Evolutionary conservation across 768 basidiomycete genomes (phyloP).

Genomic region (Termitomyces sp.): DNA sequence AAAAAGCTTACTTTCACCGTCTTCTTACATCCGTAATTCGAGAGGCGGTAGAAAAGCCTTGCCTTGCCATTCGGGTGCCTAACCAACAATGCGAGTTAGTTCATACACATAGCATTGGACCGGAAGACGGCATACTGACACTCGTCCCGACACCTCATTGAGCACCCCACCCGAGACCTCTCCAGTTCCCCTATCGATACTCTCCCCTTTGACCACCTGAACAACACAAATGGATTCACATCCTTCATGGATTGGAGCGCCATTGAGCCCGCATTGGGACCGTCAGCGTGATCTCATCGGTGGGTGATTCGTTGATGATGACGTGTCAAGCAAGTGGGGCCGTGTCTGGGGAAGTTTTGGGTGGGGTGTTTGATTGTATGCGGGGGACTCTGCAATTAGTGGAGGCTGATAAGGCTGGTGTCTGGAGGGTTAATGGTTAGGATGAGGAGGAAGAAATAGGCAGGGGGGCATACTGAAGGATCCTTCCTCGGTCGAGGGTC

Average conservation of each 20-base stretch:
- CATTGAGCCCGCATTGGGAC: slow-evolving; percentile 78
- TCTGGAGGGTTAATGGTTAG: slow-evolving; percentile 28
- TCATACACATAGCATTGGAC: neutral
- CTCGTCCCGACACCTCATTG: slow-evolving; percentile 64
- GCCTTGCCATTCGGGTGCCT: slow-evolving; percentile 73
- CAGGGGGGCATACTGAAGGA: slow-evolving; percentile 38
- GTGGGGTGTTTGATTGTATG: slow-evolving; percentile 61
- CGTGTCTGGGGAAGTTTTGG: slow-evolving; percentile 90
- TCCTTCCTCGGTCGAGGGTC: slow-evolving; percentile 51
- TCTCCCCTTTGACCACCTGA: slow-evolving; percentile 74
- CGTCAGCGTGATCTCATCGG: slow-evolving; percentile 57
- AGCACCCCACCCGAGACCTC: slow-evolving; percentile 49
- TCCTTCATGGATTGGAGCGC: slow-evolving; percentile 59
- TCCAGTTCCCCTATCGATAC: slow-evolving; percentile 48
- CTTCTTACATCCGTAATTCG: slow-evolving; percentile 56
- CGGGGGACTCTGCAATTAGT: slow-evolving; percentile 59
- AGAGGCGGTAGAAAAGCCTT: slow-evolving; percentile 65
- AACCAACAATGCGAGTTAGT: neutral
- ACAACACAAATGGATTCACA: slow-evolving; percentile 65
- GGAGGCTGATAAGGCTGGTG: slow-evolving; percentile 70
- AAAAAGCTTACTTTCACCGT: slow-evolving; percentile 52
- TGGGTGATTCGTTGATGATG: slow-evolving; percentile 42
- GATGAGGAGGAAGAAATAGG: neutral
- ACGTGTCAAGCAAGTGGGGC: slow-evolving; percentile 73
- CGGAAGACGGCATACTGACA: slow-evolving; percentile 27